These are phyloP conservation scores for Heracleum sosnowskyi DNA, from an alignment of 129 eudicot species.

Conservation along the genomic window DNA sequence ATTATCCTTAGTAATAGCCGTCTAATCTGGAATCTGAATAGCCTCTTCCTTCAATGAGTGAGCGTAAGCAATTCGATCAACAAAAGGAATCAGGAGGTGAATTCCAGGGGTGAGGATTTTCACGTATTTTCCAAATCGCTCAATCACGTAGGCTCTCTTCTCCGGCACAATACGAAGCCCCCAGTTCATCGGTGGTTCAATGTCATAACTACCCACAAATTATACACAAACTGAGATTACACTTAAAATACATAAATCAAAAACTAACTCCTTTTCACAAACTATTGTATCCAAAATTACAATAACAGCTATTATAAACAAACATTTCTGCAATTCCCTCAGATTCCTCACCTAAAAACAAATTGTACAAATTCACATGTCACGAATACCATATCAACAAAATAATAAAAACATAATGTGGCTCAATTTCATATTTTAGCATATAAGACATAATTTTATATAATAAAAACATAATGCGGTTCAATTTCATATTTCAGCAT, in stretches of 20 bases:
- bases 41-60: conserved; percentile 94
- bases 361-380: not conserved
- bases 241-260: not conserved
- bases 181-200: conserved; percentile 67
- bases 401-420: no score
- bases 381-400: not conserved
- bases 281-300: not conserved
- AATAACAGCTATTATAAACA: not conserved
- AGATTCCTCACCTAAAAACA: not conserved
- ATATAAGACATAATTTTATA: no score
- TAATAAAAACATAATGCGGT: no score
- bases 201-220: conserved; percentile 37
- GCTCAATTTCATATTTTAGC: no score
- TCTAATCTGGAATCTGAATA: conserved; percentile 63
- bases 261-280: not conserved
- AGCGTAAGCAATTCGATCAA: conserved; percentile 73
- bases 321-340: not conserved
- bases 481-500: no score
- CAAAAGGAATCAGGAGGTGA: conserved; percentile 68
- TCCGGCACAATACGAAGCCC: conserved; percentile 87
- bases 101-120: conserved; percentile 75
- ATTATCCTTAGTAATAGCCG: conserved; percentile 88
- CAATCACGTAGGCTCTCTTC: conserved; percentile 71
- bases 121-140: conserved; percentile 68
- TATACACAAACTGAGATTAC: not conserved